Evolutionary conservation across 495 filamentous ascomycete species (phyloP).

Genomic region (Hyphodiscus hymeniophilus): DNA sequence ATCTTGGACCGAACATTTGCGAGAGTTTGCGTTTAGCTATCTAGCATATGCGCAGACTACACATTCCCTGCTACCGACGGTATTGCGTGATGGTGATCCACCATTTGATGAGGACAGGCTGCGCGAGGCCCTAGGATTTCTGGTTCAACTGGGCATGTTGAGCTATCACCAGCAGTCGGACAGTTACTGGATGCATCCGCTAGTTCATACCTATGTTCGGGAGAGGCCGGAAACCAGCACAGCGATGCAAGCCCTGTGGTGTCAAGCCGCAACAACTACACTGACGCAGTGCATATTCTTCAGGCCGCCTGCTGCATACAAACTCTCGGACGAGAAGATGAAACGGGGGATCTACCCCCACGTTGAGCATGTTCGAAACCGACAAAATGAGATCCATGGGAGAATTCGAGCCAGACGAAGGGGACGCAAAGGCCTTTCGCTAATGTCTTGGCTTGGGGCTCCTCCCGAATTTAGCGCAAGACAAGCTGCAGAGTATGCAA

Average conservation of each 20-base stretch:
- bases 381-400: constrained; percentile 9
- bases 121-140: constrained; percentile 4
- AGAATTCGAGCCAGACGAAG: constrained; percentile 18
- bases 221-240: constrained; percentile 27
- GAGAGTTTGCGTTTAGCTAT: too few species aligned
- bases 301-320: background rate
- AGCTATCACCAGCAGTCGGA: constrained; percentile 20
- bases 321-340: background rate
- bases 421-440: constrained; percentile 22
- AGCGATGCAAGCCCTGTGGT: constrained; percentile 28
- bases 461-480: background rate
- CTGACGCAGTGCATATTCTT: constrained; percentile 3
- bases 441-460: constrained; percentile 12
- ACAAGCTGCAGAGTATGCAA: background rate
- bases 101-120: background rate
- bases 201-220: constrained; percentile 33
- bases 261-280: constrained; percentile 4
- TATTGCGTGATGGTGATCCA: too few species aligned
- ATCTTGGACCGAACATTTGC: background rate
- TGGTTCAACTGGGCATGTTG: constrained; percentile 27
- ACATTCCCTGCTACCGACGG: constrained; percentile 5
- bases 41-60: background rate
- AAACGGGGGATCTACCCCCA: constrained; percentile 6
- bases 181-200: constrained; percentile 34
- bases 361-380: constrained; percentile 23